These are phyloP conservation scores for Stellera chamaejasme DNA, from an alignment of 345 rosid species.

Conservation along the genomic window DNA sequence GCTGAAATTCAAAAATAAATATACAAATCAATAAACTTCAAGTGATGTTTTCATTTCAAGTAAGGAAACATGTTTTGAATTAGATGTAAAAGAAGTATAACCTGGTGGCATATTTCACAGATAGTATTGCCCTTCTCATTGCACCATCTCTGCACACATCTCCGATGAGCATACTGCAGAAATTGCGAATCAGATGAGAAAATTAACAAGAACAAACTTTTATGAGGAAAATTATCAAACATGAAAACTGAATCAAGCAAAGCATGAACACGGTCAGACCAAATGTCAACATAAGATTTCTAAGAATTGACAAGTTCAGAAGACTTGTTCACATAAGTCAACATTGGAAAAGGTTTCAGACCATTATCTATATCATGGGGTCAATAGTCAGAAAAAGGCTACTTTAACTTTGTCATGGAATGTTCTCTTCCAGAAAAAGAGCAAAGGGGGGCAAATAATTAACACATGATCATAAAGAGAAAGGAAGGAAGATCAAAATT, in stretches of 20 bases:
- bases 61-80: no score
- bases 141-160: constrained; percentile 91
- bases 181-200: constrained; percentile 2
- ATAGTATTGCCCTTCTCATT: constrained; percentile 79
- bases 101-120: constrained; percentile 95
- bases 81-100: constrained; percentile 8
- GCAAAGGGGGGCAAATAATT: background rate
- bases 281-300: constrained; percentile 3
- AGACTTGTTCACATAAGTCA: background rate
- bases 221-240: no score
- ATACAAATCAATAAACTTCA: background rate
- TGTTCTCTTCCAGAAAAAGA: background rate
- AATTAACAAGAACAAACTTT: background rate
- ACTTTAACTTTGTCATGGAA: background rate
- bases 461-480: background rate
- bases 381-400: background rate
- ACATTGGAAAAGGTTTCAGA: background rate
- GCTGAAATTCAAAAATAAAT: constrained; percentile 34
- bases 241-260: no score
- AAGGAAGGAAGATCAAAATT: background rate
- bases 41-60: no score
- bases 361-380: background rate
- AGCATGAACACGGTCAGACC: background rate
- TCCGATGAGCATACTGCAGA: constrained; percentile 76
- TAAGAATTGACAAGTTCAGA: constrained; percentile 3